A percentile compares a stretch with the other conserved stretches of the same genome.
Evolutionary conservation across 2,329 filamentous ascomycete species (phyloP).

Genomic region (Trichocomaceae sp.): DNA sequence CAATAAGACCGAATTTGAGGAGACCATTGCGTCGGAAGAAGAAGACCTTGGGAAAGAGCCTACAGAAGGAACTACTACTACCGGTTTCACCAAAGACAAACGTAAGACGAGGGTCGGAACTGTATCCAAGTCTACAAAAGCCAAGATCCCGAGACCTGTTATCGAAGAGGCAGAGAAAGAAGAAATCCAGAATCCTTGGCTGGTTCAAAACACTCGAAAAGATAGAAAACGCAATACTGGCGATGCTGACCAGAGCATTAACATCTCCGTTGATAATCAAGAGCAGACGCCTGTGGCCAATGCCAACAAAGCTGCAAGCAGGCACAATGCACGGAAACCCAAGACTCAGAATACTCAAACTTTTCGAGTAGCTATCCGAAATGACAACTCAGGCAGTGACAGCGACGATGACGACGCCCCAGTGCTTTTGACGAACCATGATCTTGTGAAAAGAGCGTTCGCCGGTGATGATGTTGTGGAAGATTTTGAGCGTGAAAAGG

Average conservation of each 20-base stretch:
- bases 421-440: conserved; percentile 47
- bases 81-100: background rate
- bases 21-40: conserved; percentile 47
- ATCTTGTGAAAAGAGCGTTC: conserved; percentile 75
- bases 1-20: conserved; percentile 55
- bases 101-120: background rate
- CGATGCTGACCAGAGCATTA: conserved; percentile 20
- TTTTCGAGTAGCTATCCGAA: conserved; percentile 14
- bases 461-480: conserved; percentile 77
- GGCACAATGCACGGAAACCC: conserved; percentile 10
- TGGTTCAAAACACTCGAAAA: conserved; percentile 29
- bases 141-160: background rate
- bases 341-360: background rate
- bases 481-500: conserved; percentile 77
- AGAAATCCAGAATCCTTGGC: conserved; percentile 34
- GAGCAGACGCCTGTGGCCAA: conserved; percentile 18
- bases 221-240: conserved; percentile 30
- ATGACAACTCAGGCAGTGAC: conserved; percentile 38
- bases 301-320: conserved; percentile 15
- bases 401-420: conserved; percentile 38
- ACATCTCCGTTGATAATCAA: conserved; percentile 10
- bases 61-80: background rate
- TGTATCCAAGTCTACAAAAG: background rate
- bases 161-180: conserved; percentile 16
- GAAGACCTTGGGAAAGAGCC: conserved; percentile 23